Percentiles rank a stretch among this genome's conserved stretches.
Evolutionary conservation across 2,329 filamentous ascomycete species (phyloP).

Genomic region (Lojkania enalia): DNA sequence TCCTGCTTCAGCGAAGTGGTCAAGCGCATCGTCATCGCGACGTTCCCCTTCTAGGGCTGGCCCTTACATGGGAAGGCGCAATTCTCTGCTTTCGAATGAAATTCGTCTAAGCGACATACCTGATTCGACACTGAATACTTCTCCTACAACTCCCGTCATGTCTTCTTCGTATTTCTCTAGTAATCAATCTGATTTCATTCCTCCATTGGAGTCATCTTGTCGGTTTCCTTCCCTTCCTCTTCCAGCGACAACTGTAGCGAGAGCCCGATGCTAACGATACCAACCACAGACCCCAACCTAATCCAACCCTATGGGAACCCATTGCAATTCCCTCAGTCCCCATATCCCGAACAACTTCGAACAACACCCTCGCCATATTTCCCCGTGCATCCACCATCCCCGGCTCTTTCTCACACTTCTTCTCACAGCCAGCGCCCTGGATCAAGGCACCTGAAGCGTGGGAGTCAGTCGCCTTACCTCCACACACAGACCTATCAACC

Average conservation of each 20-base stretch:
- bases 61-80: slow-evolving; percentile 15
- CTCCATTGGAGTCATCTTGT: slow-evolving; percentile 45
- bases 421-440: slow-evolving; percentile 48
- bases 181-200: slow-evolving; percentile 23
- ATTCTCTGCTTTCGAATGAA: slow-evolving; percentile 35
- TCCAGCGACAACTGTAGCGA: slow-evolving; percentile 1
- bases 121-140: slow-evolving; percentile 9
- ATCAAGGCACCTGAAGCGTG: slow-evolving; percentile 51
- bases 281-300: slow-evolving; percentile 58
- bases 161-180: slow-evolving; percentile 24
- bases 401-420: slow-evolving; percentile 62
- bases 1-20: slow-evolving; percentile 47
- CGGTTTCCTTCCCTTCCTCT: slow-evolving; percentile 38
- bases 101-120: slow-evolving; percentile 21
- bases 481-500: slow-evolving; percentile 59
- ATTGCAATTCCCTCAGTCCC: slow-evolving; percentile 46
- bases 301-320: slow-evolving; percentile 56
- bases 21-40: slow-evolving; percentile 17
- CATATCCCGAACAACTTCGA: slow-evolving; percentile 47
- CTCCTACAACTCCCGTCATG: slow-evolving; percentile 18
- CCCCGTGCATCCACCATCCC: slow-evolving; percentile 59
- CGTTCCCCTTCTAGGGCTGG: slow-evolving; percentile 8
- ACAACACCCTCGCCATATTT: slow-evolving; percentile 48
- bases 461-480: slow-evolving; percentile 69
- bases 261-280: slow-evolving; percentile 5